Percentiles rank a stretch among this genome's conserved stretches.
Evolutionary conservation across 306 rosid species (phyloP).

Genomic region (Datisca glomerata): DNA sequence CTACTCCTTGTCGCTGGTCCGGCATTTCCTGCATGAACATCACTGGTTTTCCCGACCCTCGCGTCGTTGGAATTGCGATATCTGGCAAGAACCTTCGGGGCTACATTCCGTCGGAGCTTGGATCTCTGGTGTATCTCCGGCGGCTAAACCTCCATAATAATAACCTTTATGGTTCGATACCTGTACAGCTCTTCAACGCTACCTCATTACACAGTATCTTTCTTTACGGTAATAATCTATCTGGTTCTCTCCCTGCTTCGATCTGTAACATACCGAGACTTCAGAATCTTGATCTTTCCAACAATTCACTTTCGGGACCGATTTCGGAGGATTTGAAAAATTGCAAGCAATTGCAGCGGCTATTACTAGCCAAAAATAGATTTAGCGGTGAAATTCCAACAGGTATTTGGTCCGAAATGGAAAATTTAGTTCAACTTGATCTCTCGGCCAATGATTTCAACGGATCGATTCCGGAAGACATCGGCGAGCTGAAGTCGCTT

Average conservation of each 20-base stretch:
- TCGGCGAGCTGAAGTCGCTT: conserved; percentile 49
- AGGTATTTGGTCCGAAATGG: conserved; percentile 50
- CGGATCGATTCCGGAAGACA: conserved; percentile 54
- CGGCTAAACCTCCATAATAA: conserved; percentile 77
- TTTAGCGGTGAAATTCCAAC: conserved; percentile 52
- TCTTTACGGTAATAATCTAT: conserved; percentile 81
- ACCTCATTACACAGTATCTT: conserved; percentile 68
- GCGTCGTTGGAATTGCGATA: conserved; percentile 67
- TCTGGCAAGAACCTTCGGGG: conserved; percentile 74
- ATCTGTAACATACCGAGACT: conserved; percentile 58
- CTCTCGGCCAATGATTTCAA: conserved; percentile 51
- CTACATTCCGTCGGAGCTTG: conserved; percentile 89
- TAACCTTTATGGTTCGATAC: conserved; percentile 59
- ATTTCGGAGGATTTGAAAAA: conserved; percentile 31
- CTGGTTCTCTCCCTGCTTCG: conserved; percentile 60
- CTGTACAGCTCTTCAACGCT: conserved; percentile 80
- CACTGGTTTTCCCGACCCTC: conserved; percentile 42
- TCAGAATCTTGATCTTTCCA: conserved; percentile 82
- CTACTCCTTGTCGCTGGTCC: conserved; percentile 67
- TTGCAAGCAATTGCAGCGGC: conserved; percentile 60
- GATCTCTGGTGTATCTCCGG: conserved; percentile 59
- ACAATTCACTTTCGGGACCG: conserved; percentile 55
- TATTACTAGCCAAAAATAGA: conserved; percentile 52
- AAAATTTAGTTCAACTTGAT: conserved; percentile 47
- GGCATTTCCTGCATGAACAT: conserved; percentile 76